A percentile compares a stretch with the other conserved stretches of the same genome.
These are phyloP conservation scores for Penicillium antarcticum DNA, from an alignment of 495 filamentous ascomycete species.

Conservation along the genomic window DNA sequence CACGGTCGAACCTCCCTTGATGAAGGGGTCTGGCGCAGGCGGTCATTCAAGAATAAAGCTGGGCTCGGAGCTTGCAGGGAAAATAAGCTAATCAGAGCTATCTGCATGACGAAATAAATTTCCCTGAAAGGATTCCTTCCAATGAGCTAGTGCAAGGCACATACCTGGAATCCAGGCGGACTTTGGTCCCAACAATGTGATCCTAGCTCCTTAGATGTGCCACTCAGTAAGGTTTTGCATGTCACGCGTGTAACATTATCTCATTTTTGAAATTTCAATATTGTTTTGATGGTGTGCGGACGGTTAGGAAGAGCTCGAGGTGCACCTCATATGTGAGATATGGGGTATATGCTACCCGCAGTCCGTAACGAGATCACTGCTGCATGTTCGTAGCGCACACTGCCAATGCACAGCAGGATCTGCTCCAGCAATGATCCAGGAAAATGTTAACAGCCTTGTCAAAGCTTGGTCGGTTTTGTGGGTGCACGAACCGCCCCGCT, in stretches of 20 bases:
- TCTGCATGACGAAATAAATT: constrained; percentile 12
- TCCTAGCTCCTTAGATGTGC: constrained; percentile 12
- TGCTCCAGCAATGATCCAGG: neutral
- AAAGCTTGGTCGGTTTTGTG: neutral
- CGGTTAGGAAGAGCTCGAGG: too few species aligned
- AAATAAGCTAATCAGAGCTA: constrained; percentile 5
- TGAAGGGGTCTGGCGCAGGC: neutral
- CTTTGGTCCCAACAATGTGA: constrained; percentile 12
- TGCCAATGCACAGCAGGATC: neutral
- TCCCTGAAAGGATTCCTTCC: neutral
- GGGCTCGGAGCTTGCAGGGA: neutral
- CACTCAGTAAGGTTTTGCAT: neutral
- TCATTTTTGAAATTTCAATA: neutral
- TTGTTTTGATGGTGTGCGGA: too few species aligned
- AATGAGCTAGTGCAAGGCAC: constrained; percentile 4
- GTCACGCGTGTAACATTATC: neutral
- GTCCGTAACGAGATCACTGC: too few species aligned
- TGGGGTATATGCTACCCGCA: too few species aligned
- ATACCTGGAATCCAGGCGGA: constrained; percentile 12
- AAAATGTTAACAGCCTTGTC: neutral
- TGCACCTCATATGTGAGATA: too few species aligned
- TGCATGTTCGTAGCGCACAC: neutral
- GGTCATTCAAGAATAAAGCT: neutral
- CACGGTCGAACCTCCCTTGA: neutral
- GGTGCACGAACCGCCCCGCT: neutral